Conservation (phyloP, 306 rosid genomes). For the Dicorynia guianensis region DNA sequence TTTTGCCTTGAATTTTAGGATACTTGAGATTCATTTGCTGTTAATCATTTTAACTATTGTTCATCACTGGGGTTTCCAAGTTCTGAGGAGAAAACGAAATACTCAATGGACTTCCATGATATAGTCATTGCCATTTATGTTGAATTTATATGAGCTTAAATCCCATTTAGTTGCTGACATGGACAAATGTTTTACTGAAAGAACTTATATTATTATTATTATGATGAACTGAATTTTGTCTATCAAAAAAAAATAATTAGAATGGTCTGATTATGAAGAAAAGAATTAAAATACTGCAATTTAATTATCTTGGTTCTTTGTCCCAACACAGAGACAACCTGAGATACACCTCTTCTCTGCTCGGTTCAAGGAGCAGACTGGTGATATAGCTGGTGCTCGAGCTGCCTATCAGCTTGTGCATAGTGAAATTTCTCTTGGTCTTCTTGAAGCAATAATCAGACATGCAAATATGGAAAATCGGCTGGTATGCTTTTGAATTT, state of each 20-base stretch:
- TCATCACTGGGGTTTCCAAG: background rate
- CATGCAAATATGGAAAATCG: constrained; percentile 96
- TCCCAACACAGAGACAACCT: constrained; percentile 80
- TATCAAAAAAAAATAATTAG: background rate
- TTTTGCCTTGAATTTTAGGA: background rate
- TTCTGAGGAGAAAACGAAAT: background rate
- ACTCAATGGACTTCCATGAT: background rate
- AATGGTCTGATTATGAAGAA: background rate
- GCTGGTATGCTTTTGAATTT: constrained; percentile 65
- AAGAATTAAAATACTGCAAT: background rate
- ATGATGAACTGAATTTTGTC: background rate
- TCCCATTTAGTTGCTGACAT: background rate
- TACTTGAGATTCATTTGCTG: constrained; percentile 10
- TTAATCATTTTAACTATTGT: constrained; percentile 3
- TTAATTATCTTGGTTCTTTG: constrained; percentile 13
- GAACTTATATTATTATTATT: constrained; percentile 10
- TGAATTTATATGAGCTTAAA: background rate
- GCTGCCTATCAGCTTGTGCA: constrained; percentile 94
- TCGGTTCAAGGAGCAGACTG: constrained; percentile 90
- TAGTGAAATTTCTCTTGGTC: constrained; percentile 93
- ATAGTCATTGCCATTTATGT: background rate
- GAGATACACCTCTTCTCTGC: constrained; percentile 95
- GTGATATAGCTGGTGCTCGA: constrained; percentile 85
- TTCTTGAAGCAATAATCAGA: constrained; percentile 92
- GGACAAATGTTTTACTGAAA: constrained; percentile 9